Percentiles rank a stretch among this genome's conserved stretches.
These are phyloP conservation scores for Ogataea sp. DNA, from an alignment of 805 yeast genomes.

Conservation along the genomic window DNA sequence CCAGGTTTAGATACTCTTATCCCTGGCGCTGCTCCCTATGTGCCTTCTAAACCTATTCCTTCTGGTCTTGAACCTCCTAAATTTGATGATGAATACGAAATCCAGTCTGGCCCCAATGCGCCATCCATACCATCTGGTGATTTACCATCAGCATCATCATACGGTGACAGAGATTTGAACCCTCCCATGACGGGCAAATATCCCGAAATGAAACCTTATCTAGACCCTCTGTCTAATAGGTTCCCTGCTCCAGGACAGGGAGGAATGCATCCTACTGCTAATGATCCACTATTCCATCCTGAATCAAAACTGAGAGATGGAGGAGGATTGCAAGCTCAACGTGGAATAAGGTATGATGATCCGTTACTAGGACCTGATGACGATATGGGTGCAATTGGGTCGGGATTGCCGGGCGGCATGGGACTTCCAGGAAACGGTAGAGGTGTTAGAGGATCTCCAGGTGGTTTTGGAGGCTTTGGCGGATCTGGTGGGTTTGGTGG, in stretches of 20 bases:
- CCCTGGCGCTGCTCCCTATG: background rate
- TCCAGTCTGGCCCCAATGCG: slow-evolving; percentile 7
- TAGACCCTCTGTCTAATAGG: slow-evolving; percentile 29
- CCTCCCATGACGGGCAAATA: slow-evolving; percentile 28
- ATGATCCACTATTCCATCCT: slow-evolving; percentile 42
- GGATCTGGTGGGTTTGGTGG: slow-evolving; percentile 2
- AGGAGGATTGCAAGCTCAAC: slow-evolving; percentile 23
- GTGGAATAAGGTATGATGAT: slow-evolving; percentile 48
- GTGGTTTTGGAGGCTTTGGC: slow-evolving; percentile 11
- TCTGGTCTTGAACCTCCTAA: slow-evolving; percentile 34
- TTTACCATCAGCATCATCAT: slow-evolving; percentile 18
- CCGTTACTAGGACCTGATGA: slow-evolving; percentile 39
- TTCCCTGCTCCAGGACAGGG: slow-evolving; percentile 19
- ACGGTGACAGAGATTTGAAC: slow-evolving; percentile 45
- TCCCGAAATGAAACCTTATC: slow-evolving; percentile 34
- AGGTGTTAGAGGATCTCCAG: slow-evolving; percentile 2
- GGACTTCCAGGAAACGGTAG: slow-evolving; percentile 11
- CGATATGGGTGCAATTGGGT: slow-evolving; percentile 34
- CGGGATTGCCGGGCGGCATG: slow-evolving; percentile 36
- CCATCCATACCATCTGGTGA: slow-evolving; percentile 1
- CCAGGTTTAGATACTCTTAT: no score
- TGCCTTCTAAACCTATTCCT: slow-evolving; percentile 9
- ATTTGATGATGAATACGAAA: slow-evolving; percentile 45
- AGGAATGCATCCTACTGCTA: slow-evolving; percentile 47
- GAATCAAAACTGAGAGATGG: slow-evolving; percentile 3